These are phyloP conservation scores for Glycine soja DNA, from an alignment of 306 rosid genomes.

Conservation along the genomic window DNA sequence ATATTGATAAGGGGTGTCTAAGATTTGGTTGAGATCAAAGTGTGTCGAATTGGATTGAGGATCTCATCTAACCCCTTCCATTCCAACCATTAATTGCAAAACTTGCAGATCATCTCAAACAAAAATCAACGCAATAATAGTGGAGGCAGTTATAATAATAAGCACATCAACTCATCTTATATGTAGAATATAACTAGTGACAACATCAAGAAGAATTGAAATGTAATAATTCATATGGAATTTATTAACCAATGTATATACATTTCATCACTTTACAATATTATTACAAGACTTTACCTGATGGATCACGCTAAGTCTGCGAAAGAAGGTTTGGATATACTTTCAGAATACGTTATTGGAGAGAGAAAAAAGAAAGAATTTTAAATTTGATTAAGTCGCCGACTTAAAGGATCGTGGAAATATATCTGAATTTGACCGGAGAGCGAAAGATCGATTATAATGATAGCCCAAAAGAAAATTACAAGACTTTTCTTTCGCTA, in stretches of 20 bases:
- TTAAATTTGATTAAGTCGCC: too few species aligned
- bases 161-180: too few species aligned
- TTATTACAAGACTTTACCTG: neutral
- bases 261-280: neutral
- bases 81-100: neutral
- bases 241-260: neutral
- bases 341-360: too few species aligned
- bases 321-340: too few species aligned
- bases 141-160: too few species aligned
- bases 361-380: too few species aligned
- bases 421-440: too few species aligned
- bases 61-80: constrained; percentile 2
- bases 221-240: constrained; percentile 4
- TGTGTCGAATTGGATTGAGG: constrained; percentile 3
- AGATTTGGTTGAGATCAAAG: constrained; percentile 2
- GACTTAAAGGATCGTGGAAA: too few species aligned
- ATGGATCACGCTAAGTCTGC: neutral
- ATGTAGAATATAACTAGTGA: neutral
- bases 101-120: neutral
- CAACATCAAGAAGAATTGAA: neutral
- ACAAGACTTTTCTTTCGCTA: neutral
- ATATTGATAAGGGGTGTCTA: too few species aligned
- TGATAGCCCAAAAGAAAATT: too few species aligned
- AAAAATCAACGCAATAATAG: neutral
- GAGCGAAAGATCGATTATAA: too few species aligned